Evolutionary conservation across 2,329 filamentous ascomycete species (phyloP).

Genomic region (Didymella pinodella): DNA sequence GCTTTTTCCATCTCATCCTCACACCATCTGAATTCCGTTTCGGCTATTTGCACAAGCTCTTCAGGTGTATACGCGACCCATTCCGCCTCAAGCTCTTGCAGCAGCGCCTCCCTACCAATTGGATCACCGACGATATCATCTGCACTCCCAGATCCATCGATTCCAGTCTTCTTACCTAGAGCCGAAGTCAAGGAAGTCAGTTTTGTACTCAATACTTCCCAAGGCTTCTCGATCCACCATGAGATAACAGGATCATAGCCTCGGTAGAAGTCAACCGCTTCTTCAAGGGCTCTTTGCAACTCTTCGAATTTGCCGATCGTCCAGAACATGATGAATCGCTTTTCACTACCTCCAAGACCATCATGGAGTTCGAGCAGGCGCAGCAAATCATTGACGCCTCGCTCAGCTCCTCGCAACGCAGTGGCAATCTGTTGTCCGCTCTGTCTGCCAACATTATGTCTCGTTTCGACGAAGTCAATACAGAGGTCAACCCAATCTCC

Average conservation of each 20-base stretch:
- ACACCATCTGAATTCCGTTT: slow-evolving; percentile 64
- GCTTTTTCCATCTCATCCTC: slow-evolving; percentile 63
- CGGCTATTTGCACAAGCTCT: slow-evolving; percentile 61
- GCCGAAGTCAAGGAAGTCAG: slow-evolving; percentile 50
- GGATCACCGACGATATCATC: slow-evolving; percentile 66
- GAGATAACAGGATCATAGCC: slow-evolving; percentile 65
- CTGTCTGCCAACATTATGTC: slow-evolving; percentile 11
- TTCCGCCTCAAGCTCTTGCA: slow-evolving; percentile 63
- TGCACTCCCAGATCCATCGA: slow-evolving; percentile 54
- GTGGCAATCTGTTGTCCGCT: slow-evolving; percentile 9
- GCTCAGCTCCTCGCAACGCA: slow-evolving; percentile 7
- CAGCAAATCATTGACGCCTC: neutral
- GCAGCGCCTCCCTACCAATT: slow-evolving; percentile 61
- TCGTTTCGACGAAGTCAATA: slow-evolving; percentile 4
- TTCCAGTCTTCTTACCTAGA: slow-evolving; percentile 56
- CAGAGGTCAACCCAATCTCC: slow-evolving; percentile 9
- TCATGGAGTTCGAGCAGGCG: neutral
- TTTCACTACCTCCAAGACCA: neutral
- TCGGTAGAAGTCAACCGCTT: slow-evolving; percentile 61
- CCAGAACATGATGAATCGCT: slow-evolving; percentile 53
- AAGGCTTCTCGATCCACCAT: slow-evolving; percentile 64
- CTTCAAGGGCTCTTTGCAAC: slow-evolving; percentile 54
- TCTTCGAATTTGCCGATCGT: slow-evolving; percentile 55
- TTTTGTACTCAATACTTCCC: slow-evolving; percentile 49
- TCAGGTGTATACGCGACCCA: slow-evolving; percentile 67